Conservation (phyloP, 192 early-diverging fungal species). For the Endogone sp. region DNA sequence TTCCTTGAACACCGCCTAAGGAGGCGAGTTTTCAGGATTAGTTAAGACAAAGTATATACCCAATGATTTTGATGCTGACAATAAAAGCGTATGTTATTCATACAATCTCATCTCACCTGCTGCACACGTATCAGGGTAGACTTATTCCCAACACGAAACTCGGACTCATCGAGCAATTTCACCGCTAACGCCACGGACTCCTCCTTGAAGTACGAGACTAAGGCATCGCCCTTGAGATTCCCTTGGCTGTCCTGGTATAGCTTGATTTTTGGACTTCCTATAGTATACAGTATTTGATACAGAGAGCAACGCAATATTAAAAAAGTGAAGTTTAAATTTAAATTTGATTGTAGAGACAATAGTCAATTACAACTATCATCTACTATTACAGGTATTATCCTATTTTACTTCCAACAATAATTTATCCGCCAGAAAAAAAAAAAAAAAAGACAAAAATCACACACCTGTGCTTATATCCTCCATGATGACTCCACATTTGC, state of each 20-base stretch:
- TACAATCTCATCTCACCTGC: slow-evolving; percentile 42
- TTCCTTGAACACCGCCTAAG: slow-evolving; percentile 77
- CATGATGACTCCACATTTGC: slow-evolving; percentile 79
- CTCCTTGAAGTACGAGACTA: slow-evolving; percentile 87
- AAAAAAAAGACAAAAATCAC: neutral
- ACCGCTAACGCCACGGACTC: slow-evolving; percentile 86
- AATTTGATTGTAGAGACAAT: no score
- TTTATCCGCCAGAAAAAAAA: no score
- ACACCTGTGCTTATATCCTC: slow-evolving; percentile 50
- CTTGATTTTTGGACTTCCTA: slow-evolving; percentile 86
- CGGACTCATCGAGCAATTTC: slow-evolving; percentile 82
- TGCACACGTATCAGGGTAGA: slow-evolving; percentile 67
- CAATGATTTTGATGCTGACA: no score
- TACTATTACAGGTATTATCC: no score
- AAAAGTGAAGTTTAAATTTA: no score
- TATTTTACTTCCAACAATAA: no score
- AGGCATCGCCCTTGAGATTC: slow-evolving; percentile 81
- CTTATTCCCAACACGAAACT: slow-evolving; percentile 63
- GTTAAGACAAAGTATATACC: no score
- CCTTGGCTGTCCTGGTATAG: slow-evolving; percentile 75
- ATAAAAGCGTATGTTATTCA: no score
- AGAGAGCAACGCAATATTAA: no score
- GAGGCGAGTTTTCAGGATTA: neutral
- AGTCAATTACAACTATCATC: no score
- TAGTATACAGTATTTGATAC: neutral